Conservation (phyloP, 2,329 filamentous ascomycete species). For the Paramyrothecium roridum region DNA sequence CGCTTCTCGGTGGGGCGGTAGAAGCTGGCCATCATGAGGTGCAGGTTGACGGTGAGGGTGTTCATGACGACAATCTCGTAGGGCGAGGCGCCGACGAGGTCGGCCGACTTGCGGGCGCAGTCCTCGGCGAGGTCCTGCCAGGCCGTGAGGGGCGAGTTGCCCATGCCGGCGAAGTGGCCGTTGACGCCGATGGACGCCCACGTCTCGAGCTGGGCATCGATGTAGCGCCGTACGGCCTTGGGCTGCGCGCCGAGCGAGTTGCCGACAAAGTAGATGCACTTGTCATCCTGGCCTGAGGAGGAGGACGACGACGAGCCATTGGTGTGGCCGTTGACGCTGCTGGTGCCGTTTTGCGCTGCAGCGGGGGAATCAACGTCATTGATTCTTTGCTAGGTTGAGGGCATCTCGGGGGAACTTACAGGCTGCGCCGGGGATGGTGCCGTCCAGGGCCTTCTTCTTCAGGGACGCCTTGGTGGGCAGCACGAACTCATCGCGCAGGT, state of each 20-base stretch:
- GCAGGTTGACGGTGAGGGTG: slow-evolving; percentile 77
- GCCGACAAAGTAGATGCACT: slow-evolving; percentile 76
- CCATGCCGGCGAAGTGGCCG: slow-evolving; percentile 72
- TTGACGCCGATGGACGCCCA: slow-evolving; percentile 84
- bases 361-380: slow-evolving; percentile 5
- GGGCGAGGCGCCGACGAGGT: slow-evolving; percentile 69
- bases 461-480: slow-evolving; percentile 74
- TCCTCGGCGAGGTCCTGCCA: slow-evolving; percentile 81
- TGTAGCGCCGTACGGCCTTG: slow-evolving; percentile 58
- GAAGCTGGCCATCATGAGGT: slow-evolving; percentile 81
- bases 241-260: slow-evolving; percentile 89
- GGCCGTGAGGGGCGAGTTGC: slow-evolving; percentile 63
- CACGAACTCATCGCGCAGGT: slow-evolving; percentile 68
- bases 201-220: slow-evolving; percentile 72
- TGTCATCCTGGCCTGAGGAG: slow-evolving; percentile 25
- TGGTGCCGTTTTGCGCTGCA: slow-evolving; percentile 11
- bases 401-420: not conserved
- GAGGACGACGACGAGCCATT: slow-evolving; percentile 13
- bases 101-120: slow-evolving; percentile 66
- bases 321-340: slow-evolving; percentile 12
- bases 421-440: slow-evolving; percentile 35
- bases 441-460: slow-evolving; percentile 57
- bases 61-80: slow-evolving; percentile 86
- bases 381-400: not conserved
- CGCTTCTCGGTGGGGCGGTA: slow-evolving; percentile 63